A percentile compares a stretch with the other conserved stretches of the same genome.
Evolutionary conservation across 345 rosid species (phyloP).

Genomic region (Gossypium sturtianum): DNA sequence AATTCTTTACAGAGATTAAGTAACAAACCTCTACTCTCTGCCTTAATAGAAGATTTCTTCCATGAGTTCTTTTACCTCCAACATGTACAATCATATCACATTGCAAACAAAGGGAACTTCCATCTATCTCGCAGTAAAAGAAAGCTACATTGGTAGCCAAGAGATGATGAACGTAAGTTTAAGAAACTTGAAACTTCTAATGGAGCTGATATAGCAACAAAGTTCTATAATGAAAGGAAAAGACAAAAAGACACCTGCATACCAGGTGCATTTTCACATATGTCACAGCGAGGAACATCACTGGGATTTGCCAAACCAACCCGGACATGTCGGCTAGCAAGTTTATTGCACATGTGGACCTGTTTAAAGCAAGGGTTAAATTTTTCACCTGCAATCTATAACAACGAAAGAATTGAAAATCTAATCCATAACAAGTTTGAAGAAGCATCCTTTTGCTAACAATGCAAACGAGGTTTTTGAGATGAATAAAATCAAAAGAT

Average conservation of each 20-base stretch:
- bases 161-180: background rate
- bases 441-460: background rate
- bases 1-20: background rate
- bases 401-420: background rate
- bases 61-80: conserved; percentile 73
- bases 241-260: conserved; percentile 7
- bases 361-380: conserved; percentile 20
- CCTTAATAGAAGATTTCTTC: conserved; percentile 59
- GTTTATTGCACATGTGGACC: conserved; percentile 84
- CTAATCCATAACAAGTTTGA: background rate
- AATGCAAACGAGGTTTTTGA: background rate
- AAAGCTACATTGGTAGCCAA: conserved; percentile 44
- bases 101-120: conserved; percentile 79
- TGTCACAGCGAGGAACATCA: conserved; percentile 65
- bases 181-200: background rate
- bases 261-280: conserved; percentile 84
- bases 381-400: background rate
- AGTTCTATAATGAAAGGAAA: background rate
- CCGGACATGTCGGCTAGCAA: conserved; percentile 77
- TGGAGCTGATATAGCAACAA: background rate
- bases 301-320: conserved; percentile 71
- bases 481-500: background rate
- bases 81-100: conserved; percentile 82
- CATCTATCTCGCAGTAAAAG: conserved; percentile 83
- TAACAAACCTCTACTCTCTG: conserved; percentile 64